phyloP scores from a whole-genome alignment of 2,329 filamentous ascomycete genomes.

The Nothopassalora personata region DNA sequence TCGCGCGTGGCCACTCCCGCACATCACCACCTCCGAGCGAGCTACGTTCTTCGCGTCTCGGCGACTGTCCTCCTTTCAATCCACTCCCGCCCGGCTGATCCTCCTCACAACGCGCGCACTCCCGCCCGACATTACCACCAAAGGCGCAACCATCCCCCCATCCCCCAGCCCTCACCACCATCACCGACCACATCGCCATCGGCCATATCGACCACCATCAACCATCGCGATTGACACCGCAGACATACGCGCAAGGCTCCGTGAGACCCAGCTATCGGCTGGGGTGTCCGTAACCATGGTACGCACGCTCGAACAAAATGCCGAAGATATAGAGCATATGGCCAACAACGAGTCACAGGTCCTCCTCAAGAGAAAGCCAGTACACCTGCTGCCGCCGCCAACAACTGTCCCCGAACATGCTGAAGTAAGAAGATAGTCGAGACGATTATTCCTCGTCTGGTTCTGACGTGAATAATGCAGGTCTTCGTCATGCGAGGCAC shows the following conservation, averaged over 20 bases:
- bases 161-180: slow-evolving; percentile 1
- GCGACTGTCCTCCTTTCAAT: background rate
- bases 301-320: slow-evolving; percentile 7
- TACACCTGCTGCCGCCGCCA: slow-evolving; percentile 70
- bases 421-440: slow-evolving; percentile 59
- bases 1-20: background rate
- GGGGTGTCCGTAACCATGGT: slow-evolving; percentile 21
- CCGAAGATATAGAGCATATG: slow-evolving; percentile 1
- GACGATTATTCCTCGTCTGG: background rate
- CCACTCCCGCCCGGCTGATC: background rate
- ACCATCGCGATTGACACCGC: background rate
- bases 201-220: slow-evolving; percentile 4
- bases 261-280: slow-evolving; percentile 20
- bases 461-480: slow-evolving; percentile 46
- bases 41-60: background rate
- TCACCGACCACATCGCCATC: background rate
- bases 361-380: slow-evolving; percentile 91
- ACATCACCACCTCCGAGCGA: background rate
- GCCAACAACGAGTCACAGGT: slow-evolving; percentile 55
- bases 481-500: slow-evolving; percentile 90
- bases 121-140: slow-evolving; percentile 55
- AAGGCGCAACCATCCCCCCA: slow-evolving; percentile 7
- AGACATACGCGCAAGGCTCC: background rate
- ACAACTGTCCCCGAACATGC: slow-evolving; percentile 71
- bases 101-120: background rate